Base-by-base conservation (phyloP, 148 eudicot genomes). In the Cornus controversa region DNA sequence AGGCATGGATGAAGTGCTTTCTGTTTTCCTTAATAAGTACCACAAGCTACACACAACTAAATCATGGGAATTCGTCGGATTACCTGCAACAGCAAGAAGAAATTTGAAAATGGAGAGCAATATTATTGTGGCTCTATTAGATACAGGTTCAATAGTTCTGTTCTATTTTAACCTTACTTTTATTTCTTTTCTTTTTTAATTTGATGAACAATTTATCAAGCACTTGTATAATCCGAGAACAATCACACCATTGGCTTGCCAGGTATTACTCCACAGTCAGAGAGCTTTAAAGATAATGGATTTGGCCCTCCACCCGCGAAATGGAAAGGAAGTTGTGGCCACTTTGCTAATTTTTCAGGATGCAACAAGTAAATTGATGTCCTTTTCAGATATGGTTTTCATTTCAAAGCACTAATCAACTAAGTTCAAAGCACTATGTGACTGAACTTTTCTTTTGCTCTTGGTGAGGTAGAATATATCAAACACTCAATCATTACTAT, bases 11-110 rank as follows among this genome's bases (percentile, higher is more conserved):
- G 93, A 73, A 4, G 95, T 94, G 75, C 75, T 85, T 71, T 86
- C 85, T 62, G 90, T 95, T 4, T 81, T 82, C 62, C 81, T 72
- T 15, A 95, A 93, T 72, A 83, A 63, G 71, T 89, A 95, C 65
- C 96, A 81, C 72, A 85, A 87, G 82, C 82, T 93, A 37, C 96
- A 93, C 77, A 95, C 98, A 4, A 95, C 98, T 73, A 91, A 75
- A 72, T 95, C 98, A 18, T 95, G 98, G 98, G 97, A 93, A 28
- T 95, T 93, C 67, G 76, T 95, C 50, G 92, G 98, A 0, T 76
- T 95, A 20, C 89, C 91, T 60, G 80, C 54, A 62, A 73, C 88
- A 50, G 89, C 97, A 22, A 88, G 70, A 80, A 92, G 97, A 77
- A 85, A 83, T 47, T 66, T 84, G 26, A 77, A 84, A 72, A 67